Evolutionary conservation across 2,329 filamentous ascomycete species (phyloP), one percentile per base, ranked within the genome.

Genomic region (Ophiosphaerella narmari): DNA sequence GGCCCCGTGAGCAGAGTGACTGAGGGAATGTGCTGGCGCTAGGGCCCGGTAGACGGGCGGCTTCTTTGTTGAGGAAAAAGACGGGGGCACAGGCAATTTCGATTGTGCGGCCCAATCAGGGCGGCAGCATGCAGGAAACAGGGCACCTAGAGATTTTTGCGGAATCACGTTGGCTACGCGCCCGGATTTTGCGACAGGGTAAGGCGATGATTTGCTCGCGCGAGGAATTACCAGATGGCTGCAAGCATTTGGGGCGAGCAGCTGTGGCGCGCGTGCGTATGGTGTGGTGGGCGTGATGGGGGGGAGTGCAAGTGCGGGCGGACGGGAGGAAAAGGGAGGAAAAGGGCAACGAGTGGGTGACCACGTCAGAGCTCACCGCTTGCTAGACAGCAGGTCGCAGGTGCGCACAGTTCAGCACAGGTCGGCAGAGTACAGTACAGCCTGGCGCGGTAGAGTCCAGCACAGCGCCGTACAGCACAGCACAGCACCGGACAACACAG

Each of bases 141-240:
- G 33, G 18, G 43, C 24, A 23, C 26, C 35, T 21, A 33, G 36
- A 26, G 46, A 49, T 57, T 52, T 44, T 43, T 52, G 48, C 44
- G 49, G 35, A 45, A 60, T 63, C 55, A 60, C 58, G 62, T 68
- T 69, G 66, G 67, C 65, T 68, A 67, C 55, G 58, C 65, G 65
- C 63, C 58, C 38, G 56, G 59, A 53, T 55, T 52, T 59, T 48
- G 24, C 18, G 41, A 45, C 37, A 23, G 21, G 7, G 61, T 64
- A 60, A 49, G 52, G 63, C 60, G 62, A 62, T 69, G 64, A 70
- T 69, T 71, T 63, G 67, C 36, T 55, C 58, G 60, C 39, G 34
- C 31, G 23, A 26, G 33, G 50, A 50, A 61, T 62, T 66, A 50
- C 18, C 18, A 21, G 18, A 21, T 4, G 18, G 18, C 18, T 5